Evolutionary conservation across 2,329 filamentous ascomycete species (phyloP).

Genomic region (Cephalotrichum gorgonifer): DNA sequence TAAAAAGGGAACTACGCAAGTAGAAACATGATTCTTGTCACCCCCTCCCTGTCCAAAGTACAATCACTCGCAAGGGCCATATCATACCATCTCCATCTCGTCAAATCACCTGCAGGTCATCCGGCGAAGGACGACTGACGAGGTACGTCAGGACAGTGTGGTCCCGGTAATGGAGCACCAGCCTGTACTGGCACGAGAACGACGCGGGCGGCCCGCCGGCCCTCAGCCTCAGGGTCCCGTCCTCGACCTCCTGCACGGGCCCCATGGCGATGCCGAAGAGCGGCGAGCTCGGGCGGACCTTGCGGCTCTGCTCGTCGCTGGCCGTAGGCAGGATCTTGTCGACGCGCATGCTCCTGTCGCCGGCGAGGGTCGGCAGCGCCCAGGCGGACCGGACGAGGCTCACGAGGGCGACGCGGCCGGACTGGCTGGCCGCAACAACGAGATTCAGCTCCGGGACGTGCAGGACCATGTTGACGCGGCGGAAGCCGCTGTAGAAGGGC

Average conservation of each 20-base stretch:
- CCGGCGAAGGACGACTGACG: slow-evolving; percentile 28
- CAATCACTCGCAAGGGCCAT: too few species aligned
- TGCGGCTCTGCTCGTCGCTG: slow-evolving; percentile 31
- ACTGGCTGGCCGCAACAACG: slow-evolving; percentile 55
- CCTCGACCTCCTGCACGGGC: slow-evolving; percentile 42
- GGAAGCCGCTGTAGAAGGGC: neutral
- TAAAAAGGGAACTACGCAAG: neutral
- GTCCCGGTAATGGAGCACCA: slow-evolving; percentile 64
- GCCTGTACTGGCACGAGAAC: slow-evolving; percentile 43
- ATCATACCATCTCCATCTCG: neutral
- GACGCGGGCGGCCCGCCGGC: slow-evolving; percentile 13
- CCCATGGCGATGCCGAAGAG: slow-evolving; percentile 59
- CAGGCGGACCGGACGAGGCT: slow-evolving; percentile 30
- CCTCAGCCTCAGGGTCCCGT: slow-evolving; percentile 7
- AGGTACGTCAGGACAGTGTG: slow-evolving; percentile 63
- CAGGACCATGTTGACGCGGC: slow-evolving; percentile 44
- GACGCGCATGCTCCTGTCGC: slow-evolving; percentile 37
- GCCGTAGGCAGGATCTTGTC: slow-evolving; percentile 40
- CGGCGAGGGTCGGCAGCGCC: neutral
- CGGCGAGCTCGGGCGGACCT: slow-evolving; percentile 32
- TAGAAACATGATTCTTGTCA: neutral
- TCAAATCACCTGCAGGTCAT: neutral
- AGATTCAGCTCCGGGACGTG: slow-evolving; percentile 62
- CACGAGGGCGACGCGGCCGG: slow-evolving; percentile 54
- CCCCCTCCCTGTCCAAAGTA: too few species aligned